These are phyloP conservation scores for Echeveria elegans DNA, from an alignment of 164 flowering plant genomes.

Conservation along the genomic window DNA sequence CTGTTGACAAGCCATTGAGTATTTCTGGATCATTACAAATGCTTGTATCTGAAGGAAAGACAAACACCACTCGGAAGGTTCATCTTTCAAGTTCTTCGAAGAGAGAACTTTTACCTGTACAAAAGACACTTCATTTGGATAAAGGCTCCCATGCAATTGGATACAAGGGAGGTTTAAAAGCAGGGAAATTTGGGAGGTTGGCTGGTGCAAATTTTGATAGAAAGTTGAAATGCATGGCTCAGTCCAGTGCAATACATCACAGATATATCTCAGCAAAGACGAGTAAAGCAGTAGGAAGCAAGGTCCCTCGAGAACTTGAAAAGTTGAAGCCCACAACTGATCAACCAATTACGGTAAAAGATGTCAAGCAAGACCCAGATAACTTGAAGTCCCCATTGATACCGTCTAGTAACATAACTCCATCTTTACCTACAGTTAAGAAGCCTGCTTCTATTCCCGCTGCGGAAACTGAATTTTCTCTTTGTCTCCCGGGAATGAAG, in stretches of 20 bases:
- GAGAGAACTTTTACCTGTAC: conserved; percentile 63
- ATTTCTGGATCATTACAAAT: too few species aligned
- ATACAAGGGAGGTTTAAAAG: conserved; percentile 49
- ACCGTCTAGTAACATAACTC: conserved; percentile 15
- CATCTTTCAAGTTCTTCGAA: conserved; percentile 34
- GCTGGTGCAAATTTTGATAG: conserved; percentile 61
- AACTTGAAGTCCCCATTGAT: conserved; percentile 12
- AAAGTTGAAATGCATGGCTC: conserved; percentile 55
- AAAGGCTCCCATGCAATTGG: conserved; percentile 56
- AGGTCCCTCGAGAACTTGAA: conserved; percentile 27
- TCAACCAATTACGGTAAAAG: conserved; percentile 21
- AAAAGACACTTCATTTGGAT: conserved; percentile 67
- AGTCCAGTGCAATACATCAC: conserved; percentile 31
- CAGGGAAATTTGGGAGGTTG: conserved; percentile 48
- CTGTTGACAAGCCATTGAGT: conserved; percentile 30
- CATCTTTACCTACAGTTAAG: conserved; percentile 17
- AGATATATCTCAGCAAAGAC: conserved; percentile 42
- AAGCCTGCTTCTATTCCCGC: conserved; percentile 23
- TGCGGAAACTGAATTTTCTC: conserved; percentile 69
- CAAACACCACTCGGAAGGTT: conserved; percentile 37
- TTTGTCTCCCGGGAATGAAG: conserved; percentile 45
- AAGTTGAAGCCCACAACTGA: conserved; percentile 23
- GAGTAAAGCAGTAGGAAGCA: conserved; percentile 32
- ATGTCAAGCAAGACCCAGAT: conserved; percentile 19
- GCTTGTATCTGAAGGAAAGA: conserved; percentile 57